Conservation (phyloP, 2,329 filamentous ascomycete species). For the Exophiala spinifera region DNA sequence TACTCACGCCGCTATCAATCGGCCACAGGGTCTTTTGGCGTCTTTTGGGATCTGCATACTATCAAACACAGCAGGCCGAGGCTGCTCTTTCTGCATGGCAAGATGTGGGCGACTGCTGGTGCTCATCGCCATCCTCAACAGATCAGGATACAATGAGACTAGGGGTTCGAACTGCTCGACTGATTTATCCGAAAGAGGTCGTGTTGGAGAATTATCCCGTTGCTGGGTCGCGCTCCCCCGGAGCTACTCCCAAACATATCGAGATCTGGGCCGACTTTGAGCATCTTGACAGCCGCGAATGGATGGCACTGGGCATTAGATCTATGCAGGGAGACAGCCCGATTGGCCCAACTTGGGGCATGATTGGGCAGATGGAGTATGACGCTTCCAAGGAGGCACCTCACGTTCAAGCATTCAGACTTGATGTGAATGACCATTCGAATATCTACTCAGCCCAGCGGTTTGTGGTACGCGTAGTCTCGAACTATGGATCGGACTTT, state of each 20-base stretch:
- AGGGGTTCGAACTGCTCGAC: constrained; percentile 36
- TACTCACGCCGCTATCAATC: constrained; percentile 32
- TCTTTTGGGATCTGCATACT: constrained; percentile 17
- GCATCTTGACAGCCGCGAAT: constrained; percentile 35
- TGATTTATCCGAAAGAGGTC: constrained; percentile 65
- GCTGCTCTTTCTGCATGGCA: constrained; percentile 67
- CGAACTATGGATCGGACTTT: constrained; percentile 43
- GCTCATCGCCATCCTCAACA: constrained; percentile 52
- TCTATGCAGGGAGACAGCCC: constrained; percentile 19
- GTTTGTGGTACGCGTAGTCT: constrained; percentile 42
- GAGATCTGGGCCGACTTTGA: constrained; percentile 66
- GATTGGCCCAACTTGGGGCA: constrained; percentile 17
- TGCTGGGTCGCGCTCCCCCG: constrained; percentile 59
- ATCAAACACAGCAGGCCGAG: constrained; percentile 38
- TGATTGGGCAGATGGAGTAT: constrained; percentile 25
- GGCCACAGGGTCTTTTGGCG: constrained; percentile 26
- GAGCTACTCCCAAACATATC: constrained; percentile 61
- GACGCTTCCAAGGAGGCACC: constrained; percentile 25
- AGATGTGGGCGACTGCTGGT: constrained; percentile 86
- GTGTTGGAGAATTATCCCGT: constrained; percentile 69
- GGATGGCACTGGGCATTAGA: constrained; percentile 20
- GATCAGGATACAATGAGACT: constrained; percentile 42
- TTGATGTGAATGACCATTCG: constrained; percentile 34
- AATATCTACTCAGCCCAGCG: constrained; percentile 31
- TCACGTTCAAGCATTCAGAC: constrained; percentile 39